A percentile compares a stretch with the other conserved stretches of the same genome.
Evolutionary conservation across 2,329 filamentous ascomycete genomes (phyloP).

Genomic region (Gaeumannomyces tritici): DNA sequence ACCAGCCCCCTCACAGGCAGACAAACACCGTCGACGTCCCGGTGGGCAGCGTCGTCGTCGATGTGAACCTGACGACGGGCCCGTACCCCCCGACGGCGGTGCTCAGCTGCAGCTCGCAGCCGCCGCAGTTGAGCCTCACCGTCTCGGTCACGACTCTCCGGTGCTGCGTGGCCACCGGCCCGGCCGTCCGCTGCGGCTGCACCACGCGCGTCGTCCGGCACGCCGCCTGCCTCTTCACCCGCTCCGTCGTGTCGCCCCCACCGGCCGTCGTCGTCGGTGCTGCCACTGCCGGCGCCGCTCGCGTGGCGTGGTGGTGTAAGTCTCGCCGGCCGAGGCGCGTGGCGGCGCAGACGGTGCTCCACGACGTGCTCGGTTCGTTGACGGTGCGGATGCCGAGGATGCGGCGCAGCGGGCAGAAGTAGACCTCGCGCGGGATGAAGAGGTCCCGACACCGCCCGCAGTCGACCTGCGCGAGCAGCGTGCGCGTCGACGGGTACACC

Average conservation of each 20-base stretch:
- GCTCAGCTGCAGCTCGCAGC: conserved; percentile 12
- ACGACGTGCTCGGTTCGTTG: background rate
- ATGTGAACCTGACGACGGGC: conserved; percentile 11
- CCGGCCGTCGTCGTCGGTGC: too few relatives aligned
- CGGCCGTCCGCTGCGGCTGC: conserved; percentile 12
- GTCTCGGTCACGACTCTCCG: conserved; percentile 12
- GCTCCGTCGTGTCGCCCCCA: background rate
- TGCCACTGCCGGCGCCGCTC: background rate
- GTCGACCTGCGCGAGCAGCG: conserved; percentile 3
- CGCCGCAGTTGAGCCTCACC: conserved; percentile 10
- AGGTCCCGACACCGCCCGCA: conserved; percentile 6
- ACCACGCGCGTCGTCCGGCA: conserved; percentile 15
- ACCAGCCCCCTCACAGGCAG: conserved; percentile 7
- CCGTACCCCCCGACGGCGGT: conserved; percentile 15
- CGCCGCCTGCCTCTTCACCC: background rate
- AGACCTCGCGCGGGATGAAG: background rate
- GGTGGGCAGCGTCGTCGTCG: conserved; percentile 13
- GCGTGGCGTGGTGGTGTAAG: background rate
- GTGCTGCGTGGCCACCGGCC: conserved; percentile 12
- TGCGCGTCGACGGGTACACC: conserved; percentile 6
- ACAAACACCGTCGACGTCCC: conserved; percentile 12
- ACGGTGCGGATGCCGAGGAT: background rate
- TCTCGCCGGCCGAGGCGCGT: background rate
- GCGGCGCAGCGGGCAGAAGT: conserved; percentile 2
- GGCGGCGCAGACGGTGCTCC: conserved; percentile 1